A percentile compares a stretch with the other conserved stretches of the same genome.
Evolutionary conservation across 176 grass and related monocot species (phyloP).

Genomic region (maize (Zea mays)): DNA sequence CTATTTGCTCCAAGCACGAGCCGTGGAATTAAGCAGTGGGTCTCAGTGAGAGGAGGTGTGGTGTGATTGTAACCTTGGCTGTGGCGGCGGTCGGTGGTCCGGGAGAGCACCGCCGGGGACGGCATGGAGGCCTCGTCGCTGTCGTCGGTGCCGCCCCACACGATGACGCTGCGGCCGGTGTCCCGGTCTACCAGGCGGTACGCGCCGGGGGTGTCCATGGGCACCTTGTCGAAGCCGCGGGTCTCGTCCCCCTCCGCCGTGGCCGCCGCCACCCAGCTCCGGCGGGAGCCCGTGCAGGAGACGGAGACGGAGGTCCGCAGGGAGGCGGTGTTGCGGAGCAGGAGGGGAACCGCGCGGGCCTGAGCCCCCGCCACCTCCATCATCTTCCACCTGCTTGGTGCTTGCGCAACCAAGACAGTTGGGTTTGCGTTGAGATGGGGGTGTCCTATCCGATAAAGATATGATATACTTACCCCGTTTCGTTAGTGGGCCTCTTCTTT

Average conservation of each 20-base stretch:
- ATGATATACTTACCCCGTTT: not conserved
- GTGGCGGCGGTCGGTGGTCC: slow-evolving; percentile 23
- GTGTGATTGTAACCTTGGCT: slow-evolving; percentile 18
- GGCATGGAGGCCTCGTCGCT: slow-evolving; percentile 37
- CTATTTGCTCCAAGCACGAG: not conserved
- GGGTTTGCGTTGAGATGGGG: not conserved
- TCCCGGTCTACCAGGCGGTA: slow-evolving; percentile 68
- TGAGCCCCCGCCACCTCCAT: slow-evolving; percentile 47
- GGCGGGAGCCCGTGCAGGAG: slow-evolving; percentile 13
- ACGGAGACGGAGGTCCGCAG: slow-evolving; percentile 28
- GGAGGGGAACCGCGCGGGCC: slow-evolving; percentile 24
- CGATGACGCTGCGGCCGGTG: slow-evolving; percentile 67
- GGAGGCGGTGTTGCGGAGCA: slow-evolving; percentile 18
- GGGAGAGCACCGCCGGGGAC: slow-evolving; percentile 58
- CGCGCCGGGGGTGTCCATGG: slow-evolving; percentile 69
- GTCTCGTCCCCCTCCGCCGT: slow-evolving; percentile 31
- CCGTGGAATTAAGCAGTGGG: not conserved
- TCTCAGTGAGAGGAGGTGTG: not conserved
- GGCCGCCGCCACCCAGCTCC: slow-evolving; percentile 36
- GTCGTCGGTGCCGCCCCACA: slow-evolving; percentile 75
- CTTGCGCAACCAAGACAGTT: not conserved
- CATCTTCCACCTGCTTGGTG: not conserved
- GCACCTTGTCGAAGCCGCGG: slow-evolving; percentile 50
- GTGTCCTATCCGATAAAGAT: not conserved
- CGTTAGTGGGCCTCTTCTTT: not conserved